Evolutionary conservation across 2,329 filamentous ascomycete species (phyloP).

Genomic region (Colletotrichum viniferum): DNA sequence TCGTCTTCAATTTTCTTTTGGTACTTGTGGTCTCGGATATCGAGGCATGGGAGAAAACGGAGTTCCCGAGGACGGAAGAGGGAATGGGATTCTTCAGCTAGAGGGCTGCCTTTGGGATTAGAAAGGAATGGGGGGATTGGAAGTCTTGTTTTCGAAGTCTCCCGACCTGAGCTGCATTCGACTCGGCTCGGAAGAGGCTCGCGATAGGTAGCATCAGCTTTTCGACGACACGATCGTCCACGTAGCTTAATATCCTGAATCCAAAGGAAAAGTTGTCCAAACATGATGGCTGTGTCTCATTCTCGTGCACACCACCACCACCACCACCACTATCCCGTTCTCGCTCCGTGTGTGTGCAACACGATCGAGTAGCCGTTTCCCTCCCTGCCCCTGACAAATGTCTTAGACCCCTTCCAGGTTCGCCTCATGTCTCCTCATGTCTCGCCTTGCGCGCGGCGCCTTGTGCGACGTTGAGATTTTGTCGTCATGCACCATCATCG

Average conservation of each 20-base stretch:
- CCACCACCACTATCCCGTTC: background rate
- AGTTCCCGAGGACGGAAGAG: background rate
- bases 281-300: background rate
- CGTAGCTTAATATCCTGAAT: conserved; percentile 18
- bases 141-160: background rate
- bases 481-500: background rate
- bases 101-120: background rate
- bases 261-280: background rate
- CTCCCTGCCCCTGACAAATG: background rate
- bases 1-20: background rate
- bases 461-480: background rate
- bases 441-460: background rate
- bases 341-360: background rate
- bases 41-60: background rate
- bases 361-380: background rate
- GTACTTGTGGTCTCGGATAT: background rate
- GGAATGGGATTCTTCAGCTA: background rate
- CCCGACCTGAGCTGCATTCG: background rate
- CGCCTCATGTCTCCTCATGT: background rate
- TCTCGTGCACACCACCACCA: background rate
- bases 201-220: background rate
- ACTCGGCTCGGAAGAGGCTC: background rate
- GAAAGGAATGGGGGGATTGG: background rate
- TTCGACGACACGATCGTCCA: background rate
- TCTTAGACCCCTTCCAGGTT: background rate